Evolutionary conservation across 2,329 filamentous ascomycete species (phyloP).

Genomic region (Mollisiaceae sp.): DNA sequence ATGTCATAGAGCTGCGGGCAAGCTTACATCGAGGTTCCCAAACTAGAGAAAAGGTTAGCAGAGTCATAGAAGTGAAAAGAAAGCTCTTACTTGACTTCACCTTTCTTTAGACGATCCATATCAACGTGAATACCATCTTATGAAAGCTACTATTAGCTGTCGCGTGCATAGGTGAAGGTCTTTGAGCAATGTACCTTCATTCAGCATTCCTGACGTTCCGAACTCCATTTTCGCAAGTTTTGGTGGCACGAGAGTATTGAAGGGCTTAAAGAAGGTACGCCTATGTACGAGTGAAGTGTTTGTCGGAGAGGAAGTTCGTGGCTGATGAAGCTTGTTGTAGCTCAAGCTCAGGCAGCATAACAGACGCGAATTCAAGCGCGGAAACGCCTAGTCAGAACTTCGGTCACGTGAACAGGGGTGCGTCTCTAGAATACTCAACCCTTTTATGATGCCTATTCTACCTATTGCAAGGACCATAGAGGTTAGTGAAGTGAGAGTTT

Average conservation of each 20-base stretch:
- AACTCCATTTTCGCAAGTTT: slow-evolving; percentile 60
- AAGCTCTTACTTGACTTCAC: slow-evolving; percentile 89
- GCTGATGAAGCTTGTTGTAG: slow-evolving; percentile 33
- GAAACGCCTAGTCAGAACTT: slow-evolving; percentile 16
- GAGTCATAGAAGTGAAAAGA: not conserved
- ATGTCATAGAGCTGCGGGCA: slow-evolving; percentile 29
- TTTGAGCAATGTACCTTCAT: slow-evolving; percentile 57
- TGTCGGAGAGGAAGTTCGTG: slow-evolving; percentile 17
- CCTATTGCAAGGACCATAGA: too few species aligned
- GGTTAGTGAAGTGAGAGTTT: too few species aligned
- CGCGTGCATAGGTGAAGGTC: slow-evolving; percentile 25
- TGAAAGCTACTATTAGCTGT: slow-evolving; percentile 39
- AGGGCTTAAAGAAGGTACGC: not conserved
- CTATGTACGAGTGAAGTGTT: slow-evolving; percentile 16
- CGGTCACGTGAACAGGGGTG: slow-evolving; percentile 20
- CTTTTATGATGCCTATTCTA: not conserved
- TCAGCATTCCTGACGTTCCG: slow-evolving; percentile 64
- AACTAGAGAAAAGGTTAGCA: slow-evolving; percentile 55
- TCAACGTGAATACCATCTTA: slow-evolving; percentile 98
- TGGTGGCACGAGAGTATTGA: slow-evolving; percentile 13
- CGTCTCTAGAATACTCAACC: not conserved
- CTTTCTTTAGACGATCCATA: slow-evolving; percentile 98
- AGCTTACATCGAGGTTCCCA: slow-evolving; percentile 94
- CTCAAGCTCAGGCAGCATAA: slow-evolving; percentile 23
- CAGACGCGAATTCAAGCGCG: slow-evolving; percentile 29